Conservation (phyloP, 2,329 filamentous ascomycete species). For the Boeremia exigua region DNA sequence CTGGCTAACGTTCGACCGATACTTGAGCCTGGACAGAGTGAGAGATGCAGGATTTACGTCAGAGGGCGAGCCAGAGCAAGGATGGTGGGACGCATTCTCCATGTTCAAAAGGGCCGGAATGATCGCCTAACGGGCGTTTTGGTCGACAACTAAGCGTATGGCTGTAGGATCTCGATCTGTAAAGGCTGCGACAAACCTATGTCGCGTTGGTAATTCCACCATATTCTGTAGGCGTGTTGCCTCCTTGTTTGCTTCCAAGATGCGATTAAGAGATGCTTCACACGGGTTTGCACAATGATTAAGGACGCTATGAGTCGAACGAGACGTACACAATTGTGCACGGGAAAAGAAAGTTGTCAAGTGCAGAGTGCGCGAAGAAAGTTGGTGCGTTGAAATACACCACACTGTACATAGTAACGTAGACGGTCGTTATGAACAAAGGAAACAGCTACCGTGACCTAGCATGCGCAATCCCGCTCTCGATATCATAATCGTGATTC, state of each 20-base stretch:
- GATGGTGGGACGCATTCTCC: constrained; percentile 52
- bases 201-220: too few species aligned
- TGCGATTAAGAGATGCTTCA: too few species aligned
- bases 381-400: neutral
- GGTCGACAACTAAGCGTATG: too few species aligned
- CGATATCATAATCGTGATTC: constrained; percentile 15
- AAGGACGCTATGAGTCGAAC: too few species aligned
- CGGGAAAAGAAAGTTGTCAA: too few species aligned
- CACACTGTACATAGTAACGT: neutral
- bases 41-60: constrained; percentile 47
- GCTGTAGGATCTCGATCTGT: too few species aligned
- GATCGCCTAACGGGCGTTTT: constrained; percentile 24
- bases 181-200: too few species aligned
- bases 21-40: constrained; percentile 50
- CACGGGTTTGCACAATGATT: too few species aligned
- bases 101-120: constrained; percentile 49
- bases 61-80: constrained; percentile 41
- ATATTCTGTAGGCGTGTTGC: too few species aligned
- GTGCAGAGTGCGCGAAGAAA: too few species aligned
- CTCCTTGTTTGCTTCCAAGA: too few species aligned
- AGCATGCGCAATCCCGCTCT: constrained; percentile 2
- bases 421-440: neutral
- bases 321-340: too few species aligned
- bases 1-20: constrained; percentile 56
- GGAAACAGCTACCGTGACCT: neutral